Evolutionary conservation across 192 early-diverging fungal genomes (phyloP), one percentile per base, ranked within the genome.

Genomic region (Backusella psychrophila): DNA sequence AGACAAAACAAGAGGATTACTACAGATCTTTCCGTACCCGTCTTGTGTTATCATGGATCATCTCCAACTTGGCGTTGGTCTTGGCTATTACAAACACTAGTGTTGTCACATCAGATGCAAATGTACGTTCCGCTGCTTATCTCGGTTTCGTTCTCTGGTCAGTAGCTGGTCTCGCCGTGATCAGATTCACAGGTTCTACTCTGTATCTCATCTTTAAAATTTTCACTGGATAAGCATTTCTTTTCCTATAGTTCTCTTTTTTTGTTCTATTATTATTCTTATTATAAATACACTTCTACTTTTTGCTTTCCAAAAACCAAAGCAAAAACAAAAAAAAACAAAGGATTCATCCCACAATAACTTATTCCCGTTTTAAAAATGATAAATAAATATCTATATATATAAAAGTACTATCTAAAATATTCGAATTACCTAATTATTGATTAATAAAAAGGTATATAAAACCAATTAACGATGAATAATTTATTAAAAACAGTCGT

Each of bases 21-120:
- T 95, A 94, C 81, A 90, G 91, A 42, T 78, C 91, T 44, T 96
- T 95, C 88, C 89, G 95, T 75, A 96, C 94, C 1, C 81, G 85
- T 7, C 82, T 95, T 21, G 90, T 96, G 1, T 77, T 96, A 21
- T 78, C 77, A 19, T 96, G 95, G 95, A 88, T 94, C 71, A 82
- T 94, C n/a, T 88, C 88, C n/a, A 96, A 96, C 80, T 81, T 84
- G 6, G 35, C 86, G 34, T 76, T 96, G 65, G 87, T 96, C 71
- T 86, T 86, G 44, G 79, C 87, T 41, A 82, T 96, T 52, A 92
- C 91, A 6, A 91, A 88, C 56, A 67, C 83, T 14, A 19, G 77
- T 81, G 34, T 82, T 34, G 29, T 78, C 77, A 38, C 72, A 36
- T 36, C 76, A 2, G 78, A 79, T 75, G 76, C 49, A 66, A 74